Conservation (phyloP, 2,329 filamentous ascomycete species). For the Exophiala aquamarina region DNA sequence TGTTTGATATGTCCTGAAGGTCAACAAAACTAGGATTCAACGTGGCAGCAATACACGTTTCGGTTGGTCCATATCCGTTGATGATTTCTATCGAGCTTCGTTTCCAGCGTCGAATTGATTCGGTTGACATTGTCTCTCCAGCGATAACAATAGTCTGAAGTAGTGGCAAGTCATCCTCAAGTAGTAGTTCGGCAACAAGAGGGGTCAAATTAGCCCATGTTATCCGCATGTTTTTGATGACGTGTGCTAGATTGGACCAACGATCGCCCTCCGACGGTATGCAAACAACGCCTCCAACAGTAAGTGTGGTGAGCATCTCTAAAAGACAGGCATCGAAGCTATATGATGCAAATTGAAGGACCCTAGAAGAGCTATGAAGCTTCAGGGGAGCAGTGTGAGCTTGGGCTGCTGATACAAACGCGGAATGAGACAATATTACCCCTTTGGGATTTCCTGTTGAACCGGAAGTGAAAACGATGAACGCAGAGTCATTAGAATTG, state of each 20-base stretch:
- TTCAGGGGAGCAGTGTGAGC: conserved; percentile 51
- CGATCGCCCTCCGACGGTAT: conserved; percentile 54
- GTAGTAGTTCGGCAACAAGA: conserved; percentile 51
- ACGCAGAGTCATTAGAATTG: conserved; percentile 31
- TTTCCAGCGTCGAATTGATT: conserved; percentile 45
- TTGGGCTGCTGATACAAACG: conserved; percentile 55
- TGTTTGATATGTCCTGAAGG: conserved; percentile 31
- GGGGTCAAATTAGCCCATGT: conserved; percentile 59
- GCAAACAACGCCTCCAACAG: conserved; percentile 60
- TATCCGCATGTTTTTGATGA: conserved; percentile 51
- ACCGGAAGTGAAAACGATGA: conserved; percentile 61
- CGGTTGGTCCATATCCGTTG: conserved; percentile 45
- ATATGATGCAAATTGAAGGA: conserved; percentile 60
- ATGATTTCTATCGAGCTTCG: conserved; percentile 42
- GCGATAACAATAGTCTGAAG: conserved; percentile 44
- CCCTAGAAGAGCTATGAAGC: conserved; percentile 51
- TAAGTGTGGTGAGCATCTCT: conserved; percentile 56
- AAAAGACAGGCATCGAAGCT: conserved; percentile 56
- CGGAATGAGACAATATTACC: conserved; percentile 61
- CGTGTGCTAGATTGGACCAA: conserved; percentile 51
- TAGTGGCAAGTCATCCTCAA: conserved; percentile 43
- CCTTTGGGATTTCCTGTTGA: conserved; percentile 60
- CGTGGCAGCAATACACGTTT: conserved; percentile 38
- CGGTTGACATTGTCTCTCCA: conserved; percentile 45
- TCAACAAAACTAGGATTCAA: conserved; percentile 34